Evolutionary conservation across 2,329 filamentous ascomycete genomes (phyloP).

Genomic region (Hirsutella thompsonii): DNA sequence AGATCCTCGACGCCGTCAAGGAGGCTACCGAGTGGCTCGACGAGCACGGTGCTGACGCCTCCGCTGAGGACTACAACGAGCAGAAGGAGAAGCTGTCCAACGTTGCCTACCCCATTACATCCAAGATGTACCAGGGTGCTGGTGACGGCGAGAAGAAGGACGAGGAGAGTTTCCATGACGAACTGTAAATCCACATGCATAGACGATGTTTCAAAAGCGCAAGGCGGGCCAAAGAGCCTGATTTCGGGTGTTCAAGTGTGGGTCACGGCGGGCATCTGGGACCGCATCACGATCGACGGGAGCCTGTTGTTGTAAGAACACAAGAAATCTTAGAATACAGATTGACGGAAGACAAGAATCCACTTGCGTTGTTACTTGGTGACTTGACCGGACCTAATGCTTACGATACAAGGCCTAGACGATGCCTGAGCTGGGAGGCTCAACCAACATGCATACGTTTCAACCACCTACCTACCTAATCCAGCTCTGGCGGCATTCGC

Average conservation of each 20-base stretch:
- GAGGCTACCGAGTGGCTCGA: conserved; percentile 95
- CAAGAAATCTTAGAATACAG: too few species aligned
- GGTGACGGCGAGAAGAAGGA: conserved; percentile 53
- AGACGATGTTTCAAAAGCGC: conserved; percentile 10
- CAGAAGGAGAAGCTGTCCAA: conserved; percentile 98
- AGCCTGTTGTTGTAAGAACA: conserved; percentile 1
- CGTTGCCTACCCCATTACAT: conserved; percentile 96
- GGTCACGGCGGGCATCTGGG: neutral
- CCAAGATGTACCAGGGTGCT: conserved; percentile 75
- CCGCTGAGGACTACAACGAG: conserved; percentile 93
- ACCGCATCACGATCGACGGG: neutral
- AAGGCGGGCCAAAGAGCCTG: conserved; percentile 1
- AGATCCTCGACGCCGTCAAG: conserved; percentile 91
- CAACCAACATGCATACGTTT: too few species aligned
- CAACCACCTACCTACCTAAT: too few species aligned
- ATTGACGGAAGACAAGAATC: too few species aligned
- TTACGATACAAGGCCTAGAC: too few species aligned
- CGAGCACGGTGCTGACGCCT: conserved; percentile 77
- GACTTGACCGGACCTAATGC: too few species aligned
- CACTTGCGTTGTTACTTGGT: too few species aligned
- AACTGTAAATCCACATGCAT: conserved; percentile 52
- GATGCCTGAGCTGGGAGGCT: too few species aligned
- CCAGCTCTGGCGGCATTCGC: too few species aligned
- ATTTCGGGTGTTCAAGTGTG: conserved; percentile 2
- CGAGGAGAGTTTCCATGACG: conserved; percentile 64